Evolutionary conservation across 306 rosid genomes (phyloP).

Genomic region (Glycyrrhiza uralensis): DNA sequence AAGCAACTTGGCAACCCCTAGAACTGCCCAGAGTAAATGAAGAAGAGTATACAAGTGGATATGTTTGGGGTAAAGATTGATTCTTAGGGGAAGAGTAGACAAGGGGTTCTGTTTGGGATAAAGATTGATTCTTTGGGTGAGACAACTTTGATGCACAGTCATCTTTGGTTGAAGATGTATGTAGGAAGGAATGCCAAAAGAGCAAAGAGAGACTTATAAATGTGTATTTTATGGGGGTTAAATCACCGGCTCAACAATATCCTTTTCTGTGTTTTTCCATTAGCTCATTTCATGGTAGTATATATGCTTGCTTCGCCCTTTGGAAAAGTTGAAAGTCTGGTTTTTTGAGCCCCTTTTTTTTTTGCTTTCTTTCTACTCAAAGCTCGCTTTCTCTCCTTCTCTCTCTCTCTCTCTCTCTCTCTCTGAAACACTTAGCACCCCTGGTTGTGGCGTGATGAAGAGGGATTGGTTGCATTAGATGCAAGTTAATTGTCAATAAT

Average conservation of each 20-base stretch:
- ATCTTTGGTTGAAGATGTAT: slow-evolving; percentile 47
- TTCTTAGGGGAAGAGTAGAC: slow-evolving; percentile 48
- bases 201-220: slow-evolving; percentile 24
- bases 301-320: slow-evolving; percentile 81
- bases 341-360: slow-evolving; percentile 39
- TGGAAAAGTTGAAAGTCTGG: slow-evolving; percentile 50
- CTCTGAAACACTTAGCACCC: slow-evolving; percentile 25
- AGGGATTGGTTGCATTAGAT: slow-evolving; percentile 24
- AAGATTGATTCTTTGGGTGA: slow-evolving; percentile 70
- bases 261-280: slow-evolving; percentile 23
- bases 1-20: slow-evolving; percentile 14
- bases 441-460: slow-evolving; percentile 39
- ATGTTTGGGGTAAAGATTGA: slow-evolving; percentile 68
- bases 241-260: slow-evolving; percentile 29
- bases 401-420: slow-evolving; percentile 21
- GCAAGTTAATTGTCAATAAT: background rate
- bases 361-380: slow-evolving; percentile 93
- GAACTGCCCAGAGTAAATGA: slow-evolving; percentile 23
- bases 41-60: slow-evolving; percentile 40
- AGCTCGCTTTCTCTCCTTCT: slow-evolving; percentile 12
- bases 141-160: slow-evolving; percentile 43
- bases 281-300: slow-evolving; percentile 46
- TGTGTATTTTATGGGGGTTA: slow-evolving; percentile 47
- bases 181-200: slow-evolving; percentile 45
- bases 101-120: slow-evolving; percentile 49